These are phyloP conservation scores for Fusarium sp. DNA, from an alignment of 2,329 filamentous ascomycete species.

Conservation along the genomic window DNA sequence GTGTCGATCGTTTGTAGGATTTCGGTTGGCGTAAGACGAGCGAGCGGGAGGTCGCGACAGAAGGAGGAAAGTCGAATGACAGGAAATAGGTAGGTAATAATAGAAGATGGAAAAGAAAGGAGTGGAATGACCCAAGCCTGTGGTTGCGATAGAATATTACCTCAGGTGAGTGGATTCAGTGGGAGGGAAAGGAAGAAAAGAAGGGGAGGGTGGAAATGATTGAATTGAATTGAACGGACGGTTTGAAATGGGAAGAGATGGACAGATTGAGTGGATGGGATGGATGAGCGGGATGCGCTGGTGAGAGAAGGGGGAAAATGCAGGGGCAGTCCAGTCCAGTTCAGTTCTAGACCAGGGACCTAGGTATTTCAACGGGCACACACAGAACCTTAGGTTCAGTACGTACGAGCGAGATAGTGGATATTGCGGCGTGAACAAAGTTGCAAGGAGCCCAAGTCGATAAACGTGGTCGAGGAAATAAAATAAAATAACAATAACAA, in stretches of 20 bases:
- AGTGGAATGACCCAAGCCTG: conserved; percentile 38
- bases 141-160: conserved; percentile 21
- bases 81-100: conserved; percentile 34
- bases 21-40: conserved; percentile 19
- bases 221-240: conserved; percentile 32
- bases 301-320: conserved; percentile 28
- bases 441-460: not conserved
- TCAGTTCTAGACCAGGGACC: conserved; percentile 21
- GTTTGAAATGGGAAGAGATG: conserved; percentile 32
- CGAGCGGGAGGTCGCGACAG: conserved; percentile 8
- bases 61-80: conserved; percentile 20
- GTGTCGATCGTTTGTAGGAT: conserved; percentile 29
- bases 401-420: conserved; percentile 8
- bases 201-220: conserved; percentile 29
- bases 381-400: not conserved
- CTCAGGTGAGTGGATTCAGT: conserved; percentile 26
- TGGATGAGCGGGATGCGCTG: conserved; percentile 27
- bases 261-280: conserved; percentile 28
- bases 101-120: conserved; percentile 32
- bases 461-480: not conserved
- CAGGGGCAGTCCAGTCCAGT: conserved; percentile 9
- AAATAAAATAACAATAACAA: not conserved
- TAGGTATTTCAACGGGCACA: not conserved
- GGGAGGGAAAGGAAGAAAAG: conserved; percentile 27
- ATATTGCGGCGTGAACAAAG: conserved; percentile 3